Conservation (phyloP, 768 basidiomycete genomes). For the Trametes elegans region DNA sequence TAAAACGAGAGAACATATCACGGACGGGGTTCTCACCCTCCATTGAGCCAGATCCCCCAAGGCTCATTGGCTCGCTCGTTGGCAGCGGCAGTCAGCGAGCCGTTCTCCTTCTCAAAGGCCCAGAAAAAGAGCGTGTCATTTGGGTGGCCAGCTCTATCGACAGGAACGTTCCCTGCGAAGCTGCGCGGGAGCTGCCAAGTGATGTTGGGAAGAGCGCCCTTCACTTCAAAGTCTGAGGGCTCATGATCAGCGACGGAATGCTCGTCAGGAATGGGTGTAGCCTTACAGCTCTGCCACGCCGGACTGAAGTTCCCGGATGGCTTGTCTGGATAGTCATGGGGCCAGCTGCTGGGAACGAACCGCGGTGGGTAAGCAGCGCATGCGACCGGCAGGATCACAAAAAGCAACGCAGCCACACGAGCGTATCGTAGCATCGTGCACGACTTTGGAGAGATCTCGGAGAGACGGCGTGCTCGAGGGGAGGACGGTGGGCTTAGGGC, state of each 20-base stretch:
- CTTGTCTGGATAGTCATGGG: conserved; percentile 42
- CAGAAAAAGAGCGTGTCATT: conserved; percentile 42
- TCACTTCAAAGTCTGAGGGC: conserved; percentile 38
- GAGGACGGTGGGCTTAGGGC: too few species aligned
- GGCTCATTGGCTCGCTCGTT: conserved; percentile 28
- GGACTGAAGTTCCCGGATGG: conserved; percentile 33
- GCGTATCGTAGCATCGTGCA: not conserved
- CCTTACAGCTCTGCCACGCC: conserved; percentile 34
- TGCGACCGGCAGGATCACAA: not conserved
- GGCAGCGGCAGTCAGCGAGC: conserved; percentile 34
- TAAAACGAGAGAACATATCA: too few species aligned
- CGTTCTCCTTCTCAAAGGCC: conserved; percentile 37
- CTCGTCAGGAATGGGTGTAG: not conserved
- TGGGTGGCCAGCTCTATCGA: conserved; percentile 30
- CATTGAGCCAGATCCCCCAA: conserved; percentile 40
- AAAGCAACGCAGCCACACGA: not conserved
- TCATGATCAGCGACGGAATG: not conserved
- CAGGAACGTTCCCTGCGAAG: conserved; percentile 38
- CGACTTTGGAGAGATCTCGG: not conserved
- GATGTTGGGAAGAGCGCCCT: conserved; percentile 33
- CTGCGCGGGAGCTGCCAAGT: conserved; percentile 32
- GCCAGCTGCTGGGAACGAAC: conserved; percentile 27
- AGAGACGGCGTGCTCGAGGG: too few species aligned
- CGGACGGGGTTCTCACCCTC: conserved; percentile 35
- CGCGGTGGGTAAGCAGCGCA: conserved; percentile 1